Evolutionary conservation across 2,329 filamentous ascomycete species (phyloP), one percentile per base, ranked within the genome.

Genomic region (Botrytis fragariae): DNA sequence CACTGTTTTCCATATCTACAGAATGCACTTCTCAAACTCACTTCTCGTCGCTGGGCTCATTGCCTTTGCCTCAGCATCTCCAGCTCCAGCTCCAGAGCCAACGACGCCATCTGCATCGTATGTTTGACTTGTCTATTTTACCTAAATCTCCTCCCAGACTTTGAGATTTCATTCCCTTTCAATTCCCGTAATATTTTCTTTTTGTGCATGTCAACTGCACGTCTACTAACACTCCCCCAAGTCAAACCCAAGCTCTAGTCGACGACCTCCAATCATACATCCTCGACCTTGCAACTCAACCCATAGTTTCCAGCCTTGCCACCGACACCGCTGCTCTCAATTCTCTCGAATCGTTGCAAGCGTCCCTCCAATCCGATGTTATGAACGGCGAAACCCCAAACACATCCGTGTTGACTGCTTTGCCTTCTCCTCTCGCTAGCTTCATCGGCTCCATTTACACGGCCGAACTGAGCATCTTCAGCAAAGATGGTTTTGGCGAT

Each of bases 261-360:
- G 59, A 71, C 29, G 68, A 72, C 18, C 35, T 75, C 39, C 22
- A 65, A 62, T 73, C 68, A 4, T 73, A 72, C 39, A 25, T 69
- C 39, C 5, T 51, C 44, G 54, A 29, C 25, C 48, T 76, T 9
- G 63, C 62, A 35, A 73, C 74, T 10, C 54, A 76, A 16, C 39
- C 75, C 39, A 16, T 73, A 35, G 63, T 44, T 16, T 75, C 74
- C 32, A 45, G 35, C 2, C 57, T 75, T 32, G 65, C 44, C 48
- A 76, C 72, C 45, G 60, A 74, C 37, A 39, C 71, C 9, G 70
- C 74, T 12, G 59, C 59, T n/a, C 39, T 74, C 48, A 69, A 59
- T 20, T 51, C 69, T 54, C 22, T 75, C 60, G 10, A 72, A 22
- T 32, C 37, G 18, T 68, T 61, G 25, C 71, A 70, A 63, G 22